These are phyloP conservation scores for Penicillium sp. DNA, from an alignment of 2,329 filamentous ascomycete genomes.

Conservation along the genomic window DNA sequence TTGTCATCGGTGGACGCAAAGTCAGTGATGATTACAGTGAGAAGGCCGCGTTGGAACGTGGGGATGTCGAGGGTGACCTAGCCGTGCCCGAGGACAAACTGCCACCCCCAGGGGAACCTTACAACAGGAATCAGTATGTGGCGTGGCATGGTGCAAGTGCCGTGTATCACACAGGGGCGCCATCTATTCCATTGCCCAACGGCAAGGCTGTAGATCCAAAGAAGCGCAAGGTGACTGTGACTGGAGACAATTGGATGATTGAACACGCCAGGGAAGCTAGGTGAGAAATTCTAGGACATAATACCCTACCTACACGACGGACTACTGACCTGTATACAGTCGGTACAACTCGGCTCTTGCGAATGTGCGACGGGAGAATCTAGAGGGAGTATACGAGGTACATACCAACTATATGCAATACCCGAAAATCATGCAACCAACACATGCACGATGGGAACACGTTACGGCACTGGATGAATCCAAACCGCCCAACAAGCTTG, in stretches of 20 bases:
- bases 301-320: not conserved
- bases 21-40: conserved; percentile 89
- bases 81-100: conserved; percentile 85
- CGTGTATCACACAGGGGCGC: conserved; percentile 82
- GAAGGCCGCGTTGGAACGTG: conserved; percentile 67
- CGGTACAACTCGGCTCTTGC: conserved; percentile 77
- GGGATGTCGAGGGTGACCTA: conserved; percentile 79
- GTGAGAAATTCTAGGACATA: conserved; percentile 47
- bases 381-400: conserved; percentile 80
- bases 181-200: conserved; percentile 68
- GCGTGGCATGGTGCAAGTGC: conserved; percentile 97
- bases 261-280: conserved; percentile 90
- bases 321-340: conserved; percentile 44
- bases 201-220: conserved; percentile 74
- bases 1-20: conserved; percentile 84
- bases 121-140: conserved; percentile 98
- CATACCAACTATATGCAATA: conserved; percentile 92
- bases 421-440: conserved; percentile 83
- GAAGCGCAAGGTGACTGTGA: conserved; percentile 81
- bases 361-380: conserved; percentile 63
- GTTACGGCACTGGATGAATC: conserved; percentile 48
- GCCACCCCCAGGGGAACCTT: conserved; percentile 71
- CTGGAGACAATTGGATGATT: conserved; percentile 92
- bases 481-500: conserved; percentile 24
- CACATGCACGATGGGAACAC: conserved; percentile 76